A percentile compares a stretch with the other conserved stretches of the same genome.
Evolutionary conservation across 352 stramenopile species (phyloP).

Genomic region (Globisporangium camurandrum): DNA sequence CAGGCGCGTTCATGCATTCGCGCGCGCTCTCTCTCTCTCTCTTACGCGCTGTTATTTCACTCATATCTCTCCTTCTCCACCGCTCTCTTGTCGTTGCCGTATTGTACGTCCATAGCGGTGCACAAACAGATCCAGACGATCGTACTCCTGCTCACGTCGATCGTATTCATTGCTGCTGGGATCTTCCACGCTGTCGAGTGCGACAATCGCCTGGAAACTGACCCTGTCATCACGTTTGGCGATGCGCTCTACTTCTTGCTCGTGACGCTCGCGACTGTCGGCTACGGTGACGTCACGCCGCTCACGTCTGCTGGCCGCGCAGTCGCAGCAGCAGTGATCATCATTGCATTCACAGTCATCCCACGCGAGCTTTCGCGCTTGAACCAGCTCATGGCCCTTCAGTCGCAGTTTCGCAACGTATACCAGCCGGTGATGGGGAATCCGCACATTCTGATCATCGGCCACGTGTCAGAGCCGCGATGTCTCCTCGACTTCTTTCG

Average conservation of each 20-base stretch:
- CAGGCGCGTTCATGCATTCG: slow-evolving; percentile 10
- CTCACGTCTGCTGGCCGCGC: slow-evolving; percentile 31
- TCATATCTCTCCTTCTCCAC: neutral
- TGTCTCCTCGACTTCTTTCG: slow-evolving; percentile 50
- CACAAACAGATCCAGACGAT: slow-evolving; percentile 64
- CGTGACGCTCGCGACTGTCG: slow-evolving; percentile 47
- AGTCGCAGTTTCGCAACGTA: slow-evolving; percentile 55
- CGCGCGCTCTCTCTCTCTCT: too few species aligned
- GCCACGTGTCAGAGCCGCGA: slow-evolving; percentile 40
- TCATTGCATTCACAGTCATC: slow-evolving; percentile 52
- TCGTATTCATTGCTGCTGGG: slow-evolving; percentile 55
- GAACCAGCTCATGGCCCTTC: slow-evolving; percentile 45
- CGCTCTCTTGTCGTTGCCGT: too few species aligned
- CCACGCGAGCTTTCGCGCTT: slow-evolving; percentile 43
- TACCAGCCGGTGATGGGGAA: slow-evolving; percentile 44
- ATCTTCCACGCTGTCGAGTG: slow-evolving; percentile 53
- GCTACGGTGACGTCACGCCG: slow-evolving; percentile 45
- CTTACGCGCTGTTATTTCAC: neutral
- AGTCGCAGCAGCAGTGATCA: slow-evolving; percentile 38
- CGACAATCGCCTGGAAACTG: slow-evolving; percentile 12
- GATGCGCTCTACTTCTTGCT: slow-evolving; percentile 57
- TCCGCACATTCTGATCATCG: slow-evolving; percentile 48
- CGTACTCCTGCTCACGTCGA: slow-evolving; percentile 50
- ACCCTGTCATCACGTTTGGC: slow-evolving; percentile 36
- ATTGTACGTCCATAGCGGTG: too few species aligned